Base-by-base conservation (phyloP, 805 yeast species). In the Metschnikowia cubensis region DNA sequence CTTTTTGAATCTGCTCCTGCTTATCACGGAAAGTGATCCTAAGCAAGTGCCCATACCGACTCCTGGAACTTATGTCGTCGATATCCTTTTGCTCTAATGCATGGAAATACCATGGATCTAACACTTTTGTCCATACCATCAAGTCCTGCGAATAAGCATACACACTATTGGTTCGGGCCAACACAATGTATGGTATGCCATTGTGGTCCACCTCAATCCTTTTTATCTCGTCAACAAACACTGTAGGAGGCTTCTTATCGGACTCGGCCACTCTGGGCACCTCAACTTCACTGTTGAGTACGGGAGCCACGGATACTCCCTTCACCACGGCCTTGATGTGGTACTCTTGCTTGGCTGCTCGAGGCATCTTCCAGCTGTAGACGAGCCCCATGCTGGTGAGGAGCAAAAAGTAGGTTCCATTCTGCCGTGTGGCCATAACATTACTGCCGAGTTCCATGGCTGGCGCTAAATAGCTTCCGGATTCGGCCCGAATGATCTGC, bases 281-380 rank as follows among this genome's bases (percentile, higher is more conserved):
- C 21, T 55, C 57, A 10, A 60, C 52, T 31, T 60, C 59, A 22
- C 52, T 52, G 59, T 81, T 80, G 49, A 83, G 57, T 2, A 82
- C 67, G 0, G 84, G 75, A 0, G 87, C 80, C 22, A 84, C 53
- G 1, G 86, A 77, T 1, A 81, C 68, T 1, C 75, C 76, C 32
- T 63, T 63, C 34, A 79, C 51, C 0, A 77, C 46, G 2, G 66
- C 68, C 31, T 61, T 59, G 25, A 73, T 50, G 10, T 45, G 42
- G 14, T 53, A 59, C 5, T 55, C 52, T 6, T 53, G 54, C 2
- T 39, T 18, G 1, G 48, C 29, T 6, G 35, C 39, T 1, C 7
- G 6, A 1, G 64, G 59, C n/a, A 83, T 51, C 52, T 77, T 67
- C 84, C 84, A 84, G 1, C 73, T 65, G 59, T 75, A 75, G 1